phyloP scores from a whole-genome alignment of 306 rosid genomes.

The Vigna trinervia region DNA sequence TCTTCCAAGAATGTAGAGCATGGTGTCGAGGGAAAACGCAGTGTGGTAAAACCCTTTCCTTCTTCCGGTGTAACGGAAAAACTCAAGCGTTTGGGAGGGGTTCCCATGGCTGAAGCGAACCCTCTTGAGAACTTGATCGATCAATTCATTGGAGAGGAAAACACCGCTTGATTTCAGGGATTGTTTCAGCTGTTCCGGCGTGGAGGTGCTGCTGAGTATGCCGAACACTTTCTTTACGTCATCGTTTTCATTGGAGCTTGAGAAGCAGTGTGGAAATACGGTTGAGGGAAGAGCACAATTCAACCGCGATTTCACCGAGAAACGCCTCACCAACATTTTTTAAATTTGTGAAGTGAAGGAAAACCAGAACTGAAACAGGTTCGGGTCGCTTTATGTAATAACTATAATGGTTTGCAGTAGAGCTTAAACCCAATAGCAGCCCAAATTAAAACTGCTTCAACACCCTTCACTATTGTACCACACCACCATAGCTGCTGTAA shows the following conservation, averaged over 20 bases:
- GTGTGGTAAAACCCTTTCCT: constrained; percentile 84
- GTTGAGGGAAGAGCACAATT: constrained; percentile 38
- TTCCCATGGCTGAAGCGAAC: constrained; percentile 83
- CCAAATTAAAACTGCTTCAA: no score
- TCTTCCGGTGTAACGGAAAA: constrained; percentile 64
- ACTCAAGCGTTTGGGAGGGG: constrained; percentile 77
- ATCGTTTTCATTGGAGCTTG: constrained; percentile 40
- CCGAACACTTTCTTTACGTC: constrained; percentile 60
- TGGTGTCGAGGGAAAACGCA: constrained; percentile 70
- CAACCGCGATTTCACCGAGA: background rate
- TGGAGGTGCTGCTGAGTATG: constrained; percentile 55
- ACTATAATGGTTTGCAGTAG: no score
- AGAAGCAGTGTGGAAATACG: constrained; percentile 37
- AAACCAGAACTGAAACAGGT: no score
- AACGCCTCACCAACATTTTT: constrained; percentile 33
- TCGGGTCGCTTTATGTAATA: no score
- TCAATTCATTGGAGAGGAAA: constrained; percentile 77
- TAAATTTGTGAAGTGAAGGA: background rate
- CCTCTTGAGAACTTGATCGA: constrained; percentile 76
- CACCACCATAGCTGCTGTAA: no score
- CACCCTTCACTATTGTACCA: no score
- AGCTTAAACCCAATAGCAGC: no score
- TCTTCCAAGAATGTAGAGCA: constrained; percentile 83
- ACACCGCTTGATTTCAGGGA: constrained; percentile 66
- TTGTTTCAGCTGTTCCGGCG: constrained; percentile 49